Evolutionary conservation across 106 monocot species (phyloP).

Genomic region (Dendrobium officinale): DNA sequence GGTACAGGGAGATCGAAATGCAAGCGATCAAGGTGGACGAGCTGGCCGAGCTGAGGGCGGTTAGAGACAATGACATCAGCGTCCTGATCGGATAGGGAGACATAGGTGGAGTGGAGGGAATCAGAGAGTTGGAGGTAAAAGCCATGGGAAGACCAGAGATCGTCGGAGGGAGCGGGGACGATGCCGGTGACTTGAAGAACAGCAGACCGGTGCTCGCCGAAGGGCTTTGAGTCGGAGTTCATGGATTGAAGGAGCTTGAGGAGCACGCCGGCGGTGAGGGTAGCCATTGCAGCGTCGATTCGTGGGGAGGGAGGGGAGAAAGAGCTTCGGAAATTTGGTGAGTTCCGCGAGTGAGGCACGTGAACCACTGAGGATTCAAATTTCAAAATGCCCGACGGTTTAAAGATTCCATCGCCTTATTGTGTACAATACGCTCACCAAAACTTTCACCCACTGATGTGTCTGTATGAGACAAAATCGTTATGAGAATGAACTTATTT

Average conservation of each 20-base stretch:
- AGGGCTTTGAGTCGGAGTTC: conserved; percentile 46
- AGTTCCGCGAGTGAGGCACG: no score
- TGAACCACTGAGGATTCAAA: no score
- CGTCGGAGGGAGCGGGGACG: conserved; percentile 54
- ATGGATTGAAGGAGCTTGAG: conserved; percentile 93
- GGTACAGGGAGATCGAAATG: conserved; percentile 53
- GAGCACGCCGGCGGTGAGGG: conserved; percentile 73
- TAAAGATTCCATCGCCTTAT: no score
- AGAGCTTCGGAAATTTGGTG: no score
- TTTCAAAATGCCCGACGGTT: no score
- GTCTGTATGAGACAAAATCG: no score
- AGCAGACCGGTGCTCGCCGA: conserved; percentile 69
- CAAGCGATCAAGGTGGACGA: conserved; percentile 71
- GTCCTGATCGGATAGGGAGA: conserved; percentile 53
- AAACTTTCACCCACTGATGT: no score
- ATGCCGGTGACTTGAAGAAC: conserved; percentile 82
- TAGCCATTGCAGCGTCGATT: conserved; percentile 32
- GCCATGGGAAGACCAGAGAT: conserved; percentile 56
- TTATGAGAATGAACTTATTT: no score
- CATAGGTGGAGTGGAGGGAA: conserved; percentile 85
- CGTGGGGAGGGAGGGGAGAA: no score
- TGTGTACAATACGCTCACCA: no score
- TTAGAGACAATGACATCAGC: conserved; percentile 46
- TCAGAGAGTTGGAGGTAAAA: conserved; percentile 97
- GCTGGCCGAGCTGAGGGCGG: conserved; percentile 71